Base-by-base conservation (phyloP, 1,284 basidiomycete genomes). In the Leccinum pachyderme region DNA sequence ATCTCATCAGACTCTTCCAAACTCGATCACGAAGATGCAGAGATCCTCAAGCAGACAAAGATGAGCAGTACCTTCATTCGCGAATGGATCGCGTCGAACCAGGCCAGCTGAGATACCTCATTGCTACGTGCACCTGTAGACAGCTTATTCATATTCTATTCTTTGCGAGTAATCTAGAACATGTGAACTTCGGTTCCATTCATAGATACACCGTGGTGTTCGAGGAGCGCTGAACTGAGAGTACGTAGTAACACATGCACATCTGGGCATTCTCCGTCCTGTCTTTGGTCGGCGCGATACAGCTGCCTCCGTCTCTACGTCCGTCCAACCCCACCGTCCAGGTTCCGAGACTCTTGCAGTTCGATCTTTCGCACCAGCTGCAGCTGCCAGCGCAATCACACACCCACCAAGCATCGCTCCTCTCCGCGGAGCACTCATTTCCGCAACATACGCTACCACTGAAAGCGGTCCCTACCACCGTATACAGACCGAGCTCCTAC, bases 31-130 rank as follows among this genome's bases (percentile, higher is more conserved):
- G 78, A 79, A 31, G 87, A 93, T 65, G 78, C 82, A 29, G 83
- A 83, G 49, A 72, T 81, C 66, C 72, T 95, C 56, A 86, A 86
- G 66, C 77, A 82, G 60, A 79, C 84, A 39, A 96, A 96, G 77
- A 85, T 96, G 82, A 93, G 94, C 66, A 95, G 92, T 69, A 95
- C 93, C 7, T 89, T 81, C 58, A 94, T 97, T 61, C 78, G 94
- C 31, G 79, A 87, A 61, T 95, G 91, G 91, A 86, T 96, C 61
- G 82, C 79, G 24, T 63, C 67, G 15, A 72, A 78, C 22, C 45
- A 27, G 11, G 6, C 47, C 24, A 47, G 27, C 47, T 66, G 53
- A 65, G 12, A 25, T 29, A 31, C 18, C 28, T 15, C 9, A 7
- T n/a, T n/a, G 11, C 24, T 11, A 11, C 44, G 39, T 61, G 59